Base-by-base conservation (phyloP, 306 rosid species). In the Chamaecrista fasciculata region DNA sequence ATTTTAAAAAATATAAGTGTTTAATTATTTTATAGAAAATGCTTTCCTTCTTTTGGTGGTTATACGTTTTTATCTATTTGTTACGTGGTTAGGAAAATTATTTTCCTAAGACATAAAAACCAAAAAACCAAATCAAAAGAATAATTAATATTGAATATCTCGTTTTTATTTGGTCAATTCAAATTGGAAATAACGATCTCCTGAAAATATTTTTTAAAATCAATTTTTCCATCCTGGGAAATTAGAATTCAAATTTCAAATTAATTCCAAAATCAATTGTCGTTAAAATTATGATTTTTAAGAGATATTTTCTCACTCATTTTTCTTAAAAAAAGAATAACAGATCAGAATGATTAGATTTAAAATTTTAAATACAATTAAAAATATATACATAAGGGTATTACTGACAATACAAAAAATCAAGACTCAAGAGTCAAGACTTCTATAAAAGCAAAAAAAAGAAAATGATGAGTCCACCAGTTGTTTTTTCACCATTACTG, bases 151-250 rank as follows among this genome's bases (percentile, higher is more conserved):
- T 72, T 57, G 20, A 6, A 55, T 19, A 40, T 69, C 21, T 69
- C 25, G 15, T 49, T 42, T 2, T 29, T 33, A 62, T 24, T 25
- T 3, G 26, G 2, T n/a, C 28, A 63, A 69, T 58, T 39, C 70
- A 39, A 69, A 60, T 69, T 10, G 11, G 29, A 64, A 64, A 73
- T 28, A 25, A 76, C 69, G 59, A 79, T 79, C 68, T 39, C 33
- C 0, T 29, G 4, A 73, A 73, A 72, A 58, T 37, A 68, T 36
- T 49, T 51, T 21, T 60, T 53, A 75, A 46, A 53, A 75, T 66
- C 55, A 33, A 70, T 12, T 15, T 69, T 66, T 66, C 70, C 53
- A 75, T 62, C 65, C 28, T 8, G 9, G 31, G 33, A 42, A 66
- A 74, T 44, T 43, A 44, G 64, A 70, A 15, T 71, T 67, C 50